Percentiles rank a stretch among this genome's conserved stretches.
phyloP scores from a whole-genome alignment of 1,139 yeast species.

The Tardiomyces digboiensis region DNA sequence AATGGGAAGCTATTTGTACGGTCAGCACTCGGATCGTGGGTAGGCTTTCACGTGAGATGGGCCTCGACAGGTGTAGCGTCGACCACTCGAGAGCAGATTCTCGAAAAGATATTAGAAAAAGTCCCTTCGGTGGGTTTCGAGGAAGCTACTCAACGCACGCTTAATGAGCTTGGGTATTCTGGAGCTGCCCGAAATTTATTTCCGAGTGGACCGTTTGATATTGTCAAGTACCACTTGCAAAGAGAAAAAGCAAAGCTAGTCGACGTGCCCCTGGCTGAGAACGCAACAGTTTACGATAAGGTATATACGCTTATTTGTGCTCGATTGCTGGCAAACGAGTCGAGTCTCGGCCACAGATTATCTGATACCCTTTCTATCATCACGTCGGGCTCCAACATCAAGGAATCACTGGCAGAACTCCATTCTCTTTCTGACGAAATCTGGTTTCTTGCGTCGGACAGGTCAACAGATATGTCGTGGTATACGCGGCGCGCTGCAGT shows the following conservation, averaged over 20 bases:
- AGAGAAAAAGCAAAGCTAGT: slow-evolving; percentile 30
- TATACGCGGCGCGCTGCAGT: slow-evolving; percentile 74
- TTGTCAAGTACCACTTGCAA: slow-evolving; percentile 57
- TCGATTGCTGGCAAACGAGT: slow-evolving; percentile 51
- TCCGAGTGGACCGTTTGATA: slow-evolving; percentile 47
- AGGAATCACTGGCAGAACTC: slow-evolving; percentile 51
- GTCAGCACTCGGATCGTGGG: too few relatives aligned
- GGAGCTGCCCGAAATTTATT: slow-evolving; percentile 61
- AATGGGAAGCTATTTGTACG: too few relatives aligned
- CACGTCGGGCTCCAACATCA: slow-evolving; percentile 44
- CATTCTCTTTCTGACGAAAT: slow-evolving; percentile 76
- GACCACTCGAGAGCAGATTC: slow-evolving; percentile 21
- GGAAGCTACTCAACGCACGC: slow-evolving; percentile 50
- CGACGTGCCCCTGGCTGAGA: slow-evolving; percentile 19
- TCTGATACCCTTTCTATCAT: slow-evolving; percentile 44
- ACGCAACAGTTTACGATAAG: slow-evolving; percentile 18
- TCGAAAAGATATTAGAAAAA: slow-evolving; percentile 37
- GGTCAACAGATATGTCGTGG: slow-evolving; percentile 86
- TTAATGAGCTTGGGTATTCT: slow-evolving; percentile 50
- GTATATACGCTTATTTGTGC: slow-evolving; percentile 42
- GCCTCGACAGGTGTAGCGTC: too few relatives aligned
- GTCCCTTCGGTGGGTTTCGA: slow-evolving; percentile 70
- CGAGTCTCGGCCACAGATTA: slow-evolving; percentile 33
- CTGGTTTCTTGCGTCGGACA: slow-evolving; percentile 70
- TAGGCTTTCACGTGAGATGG: too few relatives aligned